phyloP scores from a whole-genome alignment of 768 basidiomycete species.

The Scleroderma bovista region DNA sequence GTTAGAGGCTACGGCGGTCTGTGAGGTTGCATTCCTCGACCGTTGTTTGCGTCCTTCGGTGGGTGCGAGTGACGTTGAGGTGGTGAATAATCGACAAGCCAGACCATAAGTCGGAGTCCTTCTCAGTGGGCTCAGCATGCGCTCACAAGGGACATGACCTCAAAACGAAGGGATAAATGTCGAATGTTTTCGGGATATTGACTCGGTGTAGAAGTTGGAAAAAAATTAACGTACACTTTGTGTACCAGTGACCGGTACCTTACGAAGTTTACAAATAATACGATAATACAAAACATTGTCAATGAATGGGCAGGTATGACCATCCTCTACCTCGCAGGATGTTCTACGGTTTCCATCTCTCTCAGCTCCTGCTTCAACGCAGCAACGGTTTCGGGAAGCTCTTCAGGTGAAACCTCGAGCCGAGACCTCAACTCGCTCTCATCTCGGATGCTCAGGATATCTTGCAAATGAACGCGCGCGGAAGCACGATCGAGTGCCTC shows the following conservation, averaged over 20 bases:
- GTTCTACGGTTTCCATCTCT: neutral
- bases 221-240: too few relatives aligned
- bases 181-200: too few relatives aligned
- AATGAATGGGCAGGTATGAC: too few relatives aligned
- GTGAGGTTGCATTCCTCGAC: neutral
- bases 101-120: conserved; percentile 1
- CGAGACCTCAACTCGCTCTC: neutral
- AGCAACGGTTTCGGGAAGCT: neutral
- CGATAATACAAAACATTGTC: too few relatives aligned
- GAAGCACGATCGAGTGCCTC: neutral
- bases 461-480: neutral
- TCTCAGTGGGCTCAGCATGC: conserved; percentile 7
- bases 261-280: too few relatives aligned
- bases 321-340: too few relatives aligned
- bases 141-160: conserved; percentile 1
- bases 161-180: too few relatives aligned
- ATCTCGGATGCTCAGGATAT: neutral
- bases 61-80: conserved; percentile 2
- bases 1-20: neutral
- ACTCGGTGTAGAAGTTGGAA: too few relatives aligned
- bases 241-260: too few relatives aligned
- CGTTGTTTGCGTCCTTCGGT: neutral
- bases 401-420: neutral
- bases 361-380: neutral
- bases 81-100: conserved; percentile 5